Evolutionary conservation across 2,329 filamentous ascomycete genomes (phyloP), one percentile per base, ranked within the genome.

Genomic region (Fusarium paranaense): DNA sequence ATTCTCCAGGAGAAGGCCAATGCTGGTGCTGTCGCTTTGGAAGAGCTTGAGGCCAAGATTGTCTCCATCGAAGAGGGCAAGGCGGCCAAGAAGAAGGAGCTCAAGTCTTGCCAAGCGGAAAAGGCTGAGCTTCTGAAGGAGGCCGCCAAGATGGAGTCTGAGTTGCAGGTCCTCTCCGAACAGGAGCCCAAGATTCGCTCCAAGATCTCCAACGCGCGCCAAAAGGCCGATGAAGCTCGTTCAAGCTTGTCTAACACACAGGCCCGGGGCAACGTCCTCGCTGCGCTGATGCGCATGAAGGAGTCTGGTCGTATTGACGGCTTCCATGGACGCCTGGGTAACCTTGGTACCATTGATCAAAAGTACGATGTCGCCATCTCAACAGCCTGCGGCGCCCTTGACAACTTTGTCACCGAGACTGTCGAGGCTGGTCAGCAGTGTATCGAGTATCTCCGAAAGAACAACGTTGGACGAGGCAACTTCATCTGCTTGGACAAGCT

Each of bases 361-460:
- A 94, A 94, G 83, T 99, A 97, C 82, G 97, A 99, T 79, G 91
- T 99, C 50, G 97, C 97, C n/a, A 98, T 99, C 70, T 99, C 97
- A 0, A 99, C 97, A 0, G 97, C 97, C 13, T 98, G 97, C 76
- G 92, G 94, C 54, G 90, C 93, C 3, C 90, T 99, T 11, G 95
- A 99, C 83, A 98, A 98, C 80, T 95, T 99, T 83, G 96, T 99
- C 11, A 97, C 97, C 1, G 97, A 98, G 78, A 95, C 94, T 1
- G 96, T 98, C 16, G 97, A 98, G 78, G 94, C 95, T 67, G 97
- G 95, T 73, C 97, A 99, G 83, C 95, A 98, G 81, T 99, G 97
- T 82, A 98, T 99, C 73, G 97, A 98, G 80, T 97, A 99, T 80
- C 88, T 99, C 14, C 92, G 97, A 65, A 99, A 98, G 87, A 99